Evolutionary conservation across 129 eudicot genomes (phyloP), one percentile per base, ranked within the genome.

Genomic region (Tanacetum coccineum): DNA sequence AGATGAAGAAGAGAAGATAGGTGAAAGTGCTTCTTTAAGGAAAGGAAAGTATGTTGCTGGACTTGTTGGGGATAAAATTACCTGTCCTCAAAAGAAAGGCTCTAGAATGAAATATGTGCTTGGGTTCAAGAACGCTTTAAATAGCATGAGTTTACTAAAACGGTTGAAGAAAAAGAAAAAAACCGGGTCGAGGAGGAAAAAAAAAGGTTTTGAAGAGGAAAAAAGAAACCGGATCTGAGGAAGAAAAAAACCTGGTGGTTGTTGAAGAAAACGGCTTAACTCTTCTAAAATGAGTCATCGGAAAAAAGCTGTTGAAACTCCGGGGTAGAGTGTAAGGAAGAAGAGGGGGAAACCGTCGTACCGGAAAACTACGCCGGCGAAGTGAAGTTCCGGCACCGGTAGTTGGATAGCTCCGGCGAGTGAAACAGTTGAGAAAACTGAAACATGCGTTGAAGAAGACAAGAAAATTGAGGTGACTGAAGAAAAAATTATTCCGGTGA

Each of bases 1-100:
- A 5, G 72, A 72, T 26, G 81, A 59, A 7, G 74, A 76, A 15
- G 84, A 74, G 74, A 81, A 86, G 71, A 55, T 86, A 4, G 21
- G 74, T 9, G 95, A 84, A 74, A 79, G 95, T 17, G 72, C 70
- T 6, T 85, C 90, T 0, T 87, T 91, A 83, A 91, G 77, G 97
- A 91, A n/a, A n/a, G 77, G 95, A 87, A 48, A 66, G 83, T 62
- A 91, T 54, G 83, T 85, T 60, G 97, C 74, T 7, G 91, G 82
- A n/a, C n/a, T n/a, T n/a, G n/a, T n/a, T 46, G 88, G 84, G 13
- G n/a, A n/a, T n/a, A n/a, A n/a, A n/a, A n/a, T 85, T 86, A 11
- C 83, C 90, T 13, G 86, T 44, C 85, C 85, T 1, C 84, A 92
- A 17, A 82, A 83, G 77, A 75, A 83, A n/a, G 32, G 96, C 95